Base-by-base conservation (phyloP, 768 basidiomycete genomes). In the Mycena latifolia region DNA sequence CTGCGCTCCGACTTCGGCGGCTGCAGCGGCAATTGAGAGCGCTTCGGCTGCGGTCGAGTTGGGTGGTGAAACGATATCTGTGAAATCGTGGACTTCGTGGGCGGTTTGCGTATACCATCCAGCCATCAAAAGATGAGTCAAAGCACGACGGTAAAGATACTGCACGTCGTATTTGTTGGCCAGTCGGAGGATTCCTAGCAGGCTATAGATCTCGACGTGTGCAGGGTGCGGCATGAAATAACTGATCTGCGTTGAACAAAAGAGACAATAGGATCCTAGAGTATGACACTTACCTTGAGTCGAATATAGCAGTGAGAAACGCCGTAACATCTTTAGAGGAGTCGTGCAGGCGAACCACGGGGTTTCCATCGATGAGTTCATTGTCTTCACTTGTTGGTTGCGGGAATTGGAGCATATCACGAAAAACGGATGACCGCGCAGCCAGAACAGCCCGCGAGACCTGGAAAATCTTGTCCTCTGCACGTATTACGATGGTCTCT, bases 331-430 rank as follows among this genome's bases (percentile, higher is more conserved):
- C 58, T 2, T 39, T 8, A 4, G 58, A 37, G 11, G 52, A 45
- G 18, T 61, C 60, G 24, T 31, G 41, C 39, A 61, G 9, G 17
- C 17, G 51, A 14, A 53, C 60, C 5, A 61, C 51, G 15, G 50
- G 60, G 17, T 14, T 12, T 8, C 60, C 60, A 27, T 61, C 29
- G 11, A 61, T 46, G 3, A 22, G 41, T 29, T 53, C 35, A 5
- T 6, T 28, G 20, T 43, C 41, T 5, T 17, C 35, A 33, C 28
- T 29, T 15, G 31, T 25, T 2, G 60, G 60, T 33, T 54, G 60
- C 9, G 60, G 60, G 35, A 61, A 41, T 15, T 27, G 22, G 12
- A 53, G 17, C 51, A 61, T 61, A 15, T 61, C 60, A 8, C 60
- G 39, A 18, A 61, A 61, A 10, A 61, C 60, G 5, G 22, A 18